Evolutionary conservation across 352 stramenopile genomes (phyloP).

Genomic region (Pythium folliculosum): DNA sequence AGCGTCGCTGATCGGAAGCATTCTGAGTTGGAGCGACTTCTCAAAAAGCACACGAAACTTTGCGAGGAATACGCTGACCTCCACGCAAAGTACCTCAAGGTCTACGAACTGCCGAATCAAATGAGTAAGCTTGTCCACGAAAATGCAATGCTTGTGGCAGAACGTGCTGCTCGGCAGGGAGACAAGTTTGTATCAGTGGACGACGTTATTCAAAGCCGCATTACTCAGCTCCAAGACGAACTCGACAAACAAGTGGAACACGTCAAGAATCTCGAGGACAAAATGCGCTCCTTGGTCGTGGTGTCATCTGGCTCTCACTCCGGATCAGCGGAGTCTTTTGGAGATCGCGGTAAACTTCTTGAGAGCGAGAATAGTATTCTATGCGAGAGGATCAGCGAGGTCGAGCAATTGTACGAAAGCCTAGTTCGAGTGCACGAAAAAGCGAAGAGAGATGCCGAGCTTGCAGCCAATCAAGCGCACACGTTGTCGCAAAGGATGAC

Average conservation of each 20-base stretch:
- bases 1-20: constrained; percentile 49
- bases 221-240: constrained; percentile 57
- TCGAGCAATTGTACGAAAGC: constrained; percentile 75
- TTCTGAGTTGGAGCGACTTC: constrained; percentile 30
- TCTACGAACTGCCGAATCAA: constrained; percentile 51
- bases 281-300: constrained; percentile 11
- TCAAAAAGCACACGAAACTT: constrained; percentile 45
- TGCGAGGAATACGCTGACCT: constrained; percentile 46
- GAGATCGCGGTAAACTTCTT: constrained; percentile 28
- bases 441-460: constrained; percentile 62
- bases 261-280: constrained; percentile 55
- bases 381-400: constrained; percentile 64
- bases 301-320: background rate
- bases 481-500: constrained; percentile 41
- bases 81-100: constrained; percentile 49
- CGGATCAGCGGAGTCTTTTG: background rate
- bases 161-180: constrained; percentile 27
- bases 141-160: constrained; percentile 48
- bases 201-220: constrained; percentile 33
- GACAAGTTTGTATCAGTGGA: constrained; percentile 21
- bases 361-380: constrained; percentile 57
- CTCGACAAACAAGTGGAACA: constrained; percentile 39
- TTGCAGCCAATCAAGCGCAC: constrained; percentile 70
- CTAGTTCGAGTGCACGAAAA: constrained; percentile 61
- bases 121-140: constrained; percentile 50